Base-by-base conservation (phyloP, 768 basidiomycete genomes). In the Tulasnella calospora region DNA sequence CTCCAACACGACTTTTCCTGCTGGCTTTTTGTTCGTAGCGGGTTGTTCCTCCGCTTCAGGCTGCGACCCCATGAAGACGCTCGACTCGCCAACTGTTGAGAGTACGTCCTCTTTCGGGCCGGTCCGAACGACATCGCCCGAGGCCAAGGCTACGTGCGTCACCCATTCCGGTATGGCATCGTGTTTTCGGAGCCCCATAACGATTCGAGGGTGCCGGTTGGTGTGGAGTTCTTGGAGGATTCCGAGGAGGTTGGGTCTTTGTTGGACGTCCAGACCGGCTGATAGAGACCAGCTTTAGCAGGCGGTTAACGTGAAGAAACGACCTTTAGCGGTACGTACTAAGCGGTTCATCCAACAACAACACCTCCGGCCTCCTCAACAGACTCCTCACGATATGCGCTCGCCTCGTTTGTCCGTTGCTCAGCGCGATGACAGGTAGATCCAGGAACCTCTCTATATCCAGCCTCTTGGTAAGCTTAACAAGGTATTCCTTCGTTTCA, bases 281-380 rank as follows among this genome's bases (percentile, higher is more conserved):
- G 77, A n/a, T 38, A 12, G 12, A 67, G 30, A 67, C 15, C 21
- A 5, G 47, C 30, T 8, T 27, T 33, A 67, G 15, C 10, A 61
- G 15, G 21, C 15, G 10, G 9, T 75, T 57, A 7, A n/a, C 1
- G 38, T 4, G 15, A 9, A 21, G 57, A 74, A 12, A 44, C 55
- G 47, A 70, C 71, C 40, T 5, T 23, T 44, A 33, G 23, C 55
- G 51, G 17, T 9, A 87, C 91, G 78, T 80, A 95, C 94, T 94
- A 47, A 95, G 86, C 0, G 96, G 96, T 83, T 99, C 97, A 79
- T 98, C 96, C n/a, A 98, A 86, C 9, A 99, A 84, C 33, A 98
- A 83, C 27, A 98, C 82, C 79, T 91, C 88, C 0, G 95, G 94
- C 69, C 88, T 87, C 23, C 84, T 85, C 41, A 98, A 82, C 12